These are phyloP conservation scores for Aleurites moluccanus DNA, from an alignment of 441 rosid species.

Conservation along the genomic window DNA sequence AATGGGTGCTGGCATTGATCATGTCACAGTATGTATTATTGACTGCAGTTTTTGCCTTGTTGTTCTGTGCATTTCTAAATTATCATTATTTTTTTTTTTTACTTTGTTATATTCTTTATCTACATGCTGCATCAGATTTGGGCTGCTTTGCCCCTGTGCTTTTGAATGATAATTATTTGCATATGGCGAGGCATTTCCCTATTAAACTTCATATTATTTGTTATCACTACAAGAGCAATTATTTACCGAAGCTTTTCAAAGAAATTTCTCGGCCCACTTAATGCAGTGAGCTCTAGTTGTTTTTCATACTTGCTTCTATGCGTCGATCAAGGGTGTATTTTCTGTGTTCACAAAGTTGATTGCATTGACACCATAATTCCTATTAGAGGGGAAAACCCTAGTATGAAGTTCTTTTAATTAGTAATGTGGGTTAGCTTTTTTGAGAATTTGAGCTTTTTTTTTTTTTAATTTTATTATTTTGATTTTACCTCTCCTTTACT, in stretches of 20 bases:
- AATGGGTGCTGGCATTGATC: constrained; percentile 72
- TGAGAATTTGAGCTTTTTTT: neutral
- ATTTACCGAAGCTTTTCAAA: neutral
- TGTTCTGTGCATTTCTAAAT: neutral
- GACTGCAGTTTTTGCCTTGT: neutral
- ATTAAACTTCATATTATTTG: neutral
- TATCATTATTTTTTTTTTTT: neutral
- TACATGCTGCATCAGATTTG: neutral
- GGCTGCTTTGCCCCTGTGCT: neutral
- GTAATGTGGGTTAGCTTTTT: neutral
- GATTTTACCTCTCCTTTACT: neutral
- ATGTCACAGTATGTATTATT: constrained; percentile 54
- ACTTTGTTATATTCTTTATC: neutral
- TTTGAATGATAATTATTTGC: neutral
- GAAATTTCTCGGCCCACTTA: neutral
- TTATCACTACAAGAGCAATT: neutral
- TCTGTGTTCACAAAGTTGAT: neutral
- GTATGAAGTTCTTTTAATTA: neutral
- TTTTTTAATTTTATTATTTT: too few species aligned
- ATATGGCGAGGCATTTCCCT: neutral
- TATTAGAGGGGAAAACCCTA: neutral
- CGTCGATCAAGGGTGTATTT: too few species aligned
- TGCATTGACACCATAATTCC: neutral
- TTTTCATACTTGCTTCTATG: too few species aligned
- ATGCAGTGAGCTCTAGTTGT: neutral